These are phyloP conservation scores for Dunaliella primolecta DNA, from an alignment of 139 green algal genomes.

Conservation along the genomic window DNA sequence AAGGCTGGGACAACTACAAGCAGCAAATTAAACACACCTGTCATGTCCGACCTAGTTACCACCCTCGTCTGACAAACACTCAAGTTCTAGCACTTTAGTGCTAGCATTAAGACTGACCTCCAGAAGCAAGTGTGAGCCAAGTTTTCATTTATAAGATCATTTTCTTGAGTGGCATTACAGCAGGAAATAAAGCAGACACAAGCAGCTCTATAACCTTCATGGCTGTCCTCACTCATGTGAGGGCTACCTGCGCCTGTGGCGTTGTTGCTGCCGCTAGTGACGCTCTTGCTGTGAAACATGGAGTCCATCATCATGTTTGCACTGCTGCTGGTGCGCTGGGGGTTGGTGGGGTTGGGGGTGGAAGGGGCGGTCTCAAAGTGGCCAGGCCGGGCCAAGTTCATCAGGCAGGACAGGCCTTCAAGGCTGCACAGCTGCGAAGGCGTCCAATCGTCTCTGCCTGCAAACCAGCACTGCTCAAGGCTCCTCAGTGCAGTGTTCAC, in stretches of 20 bases:
- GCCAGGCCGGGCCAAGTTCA: not conserved
- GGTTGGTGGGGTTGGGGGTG: not conserved
- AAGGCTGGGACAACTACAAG: too few relatives aligned
- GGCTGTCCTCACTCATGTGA: not conserved
- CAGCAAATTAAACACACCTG: too few relatives aligned
- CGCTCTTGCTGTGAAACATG: not conserved
- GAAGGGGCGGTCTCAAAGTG: not conserved
- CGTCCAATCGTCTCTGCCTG: not conserved
- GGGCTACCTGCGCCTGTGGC: not conserved
- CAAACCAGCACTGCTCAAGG: not conserved
- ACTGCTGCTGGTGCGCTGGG: not conserved
- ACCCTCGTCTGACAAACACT: too few relatives aligned
- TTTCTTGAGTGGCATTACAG: too few relatives aligned
- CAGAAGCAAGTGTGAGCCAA: not conserved
- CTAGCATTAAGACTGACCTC: not conserved
- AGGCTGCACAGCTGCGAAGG: not conserved
- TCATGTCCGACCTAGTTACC: too few relatives aligned
- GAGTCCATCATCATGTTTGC: not conserved
- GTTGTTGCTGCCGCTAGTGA: not conserved
- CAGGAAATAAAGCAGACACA: too few relatives aligned
- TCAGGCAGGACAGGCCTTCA: not conserved
- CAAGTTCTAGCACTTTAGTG: not conserved
- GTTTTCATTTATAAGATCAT: too few relatives aligned
- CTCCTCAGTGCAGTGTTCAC: not conserved
- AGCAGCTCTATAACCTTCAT: not conserved